phyloP scores from a whole-genome alignment of 2,329 filamentous ascomycete species.

The Reticulascus tulasneorum region DNA sequence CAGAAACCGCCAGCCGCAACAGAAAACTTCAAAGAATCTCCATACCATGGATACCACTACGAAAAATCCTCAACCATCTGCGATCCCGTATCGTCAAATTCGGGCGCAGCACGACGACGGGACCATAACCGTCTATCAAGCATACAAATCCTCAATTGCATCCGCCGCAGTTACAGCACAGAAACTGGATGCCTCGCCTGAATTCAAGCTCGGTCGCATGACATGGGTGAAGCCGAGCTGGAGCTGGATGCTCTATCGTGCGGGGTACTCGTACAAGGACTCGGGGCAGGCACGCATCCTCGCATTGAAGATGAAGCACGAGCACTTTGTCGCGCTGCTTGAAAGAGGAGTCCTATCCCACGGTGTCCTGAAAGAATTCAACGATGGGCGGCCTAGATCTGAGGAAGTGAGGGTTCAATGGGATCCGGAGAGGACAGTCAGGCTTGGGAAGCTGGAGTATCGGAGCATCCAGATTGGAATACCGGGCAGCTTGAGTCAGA shows the following conservation, averaged over 20 bases:
- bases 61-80: not conserved
- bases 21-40: too few relatives aligned
- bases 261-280: slow-evolving; percentile 57
- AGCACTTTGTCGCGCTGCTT: slow-evolving; percentile 45
- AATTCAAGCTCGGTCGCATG: slow-evolving; percentile 53
- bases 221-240: slow-evolving; percentile 64
- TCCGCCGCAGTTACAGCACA: slow-evolving; percentile 46
- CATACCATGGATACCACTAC: too few relatives aligned
- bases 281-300: slow-evolving; percentile 50
- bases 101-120: slow-evolving; percentile 45
- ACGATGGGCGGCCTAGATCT: slow-evolving; percentile 17
- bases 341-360: slow-evolving; percentile 26
- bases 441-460: slow-evolving; percentile 40
- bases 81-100: slow-evolving; percentile 37
- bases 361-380: not conserved
- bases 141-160: slow-evolving; percentile 52
- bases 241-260: slow-evolving; percentile 62
- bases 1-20: too few relatives aligned
- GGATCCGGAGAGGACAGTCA: slow-evolving; percentile 55
- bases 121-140: slow-evolving; percentile 60
- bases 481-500: slow-evolving; percentile 37
- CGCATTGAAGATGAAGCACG: slow-evolving; percentile 50
- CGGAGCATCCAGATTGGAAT: slow-evolving; percentile 61
- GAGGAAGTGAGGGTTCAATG: slow-evolving; percentile 54
- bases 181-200: slow-evolving; percentile 46